Conservation (phyloP, 2,329 filamentous ascomycete species). For the Botryosphaeria dothidea region DNA sequence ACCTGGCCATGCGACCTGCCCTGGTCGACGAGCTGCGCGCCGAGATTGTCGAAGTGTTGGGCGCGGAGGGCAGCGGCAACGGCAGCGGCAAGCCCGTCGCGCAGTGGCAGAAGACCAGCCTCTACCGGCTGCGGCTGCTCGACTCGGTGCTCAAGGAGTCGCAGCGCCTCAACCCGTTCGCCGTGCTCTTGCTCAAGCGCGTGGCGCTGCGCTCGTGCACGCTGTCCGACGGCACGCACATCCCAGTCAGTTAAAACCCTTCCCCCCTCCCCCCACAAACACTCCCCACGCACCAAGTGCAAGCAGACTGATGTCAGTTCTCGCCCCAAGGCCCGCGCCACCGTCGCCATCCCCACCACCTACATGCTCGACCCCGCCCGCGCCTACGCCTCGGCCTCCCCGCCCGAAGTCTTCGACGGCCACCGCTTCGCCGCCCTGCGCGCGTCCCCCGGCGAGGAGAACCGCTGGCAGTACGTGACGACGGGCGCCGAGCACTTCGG, state of each 20-base stretch:
- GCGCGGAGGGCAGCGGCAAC: neutral
- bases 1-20: constrained; percentile 28
- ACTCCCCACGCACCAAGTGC: too few species aligned
- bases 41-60: constrained; percentile 28
- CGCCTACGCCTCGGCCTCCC: neutral
- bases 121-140: constrained; percentile 28
- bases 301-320: too few species aligned
- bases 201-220: neutral
- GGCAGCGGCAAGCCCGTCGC: constrained; percentile 14
- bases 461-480: constrained; percentile 26
- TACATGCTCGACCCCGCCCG: neutral
- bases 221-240: neutral
- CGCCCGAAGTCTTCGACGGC: neutral
- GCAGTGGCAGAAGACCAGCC: constrained; percentile 29
- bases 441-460: neutral
- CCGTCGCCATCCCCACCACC: neutral
- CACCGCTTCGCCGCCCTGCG: neutral
- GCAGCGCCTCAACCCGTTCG: neutral
- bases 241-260: too few species aligned
- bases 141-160: neutral
- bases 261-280: too few species aligned
- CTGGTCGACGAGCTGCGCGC: constrained; percentile 27
- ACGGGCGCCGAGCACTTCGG: constrained; percentile 25
- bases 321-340: neutral
- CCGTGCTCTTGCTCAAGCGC: neutral